Conservation (phyloP, 2,329 filamentous ascomycete genomes). For the Arthrinium puccinioides region DNA sequence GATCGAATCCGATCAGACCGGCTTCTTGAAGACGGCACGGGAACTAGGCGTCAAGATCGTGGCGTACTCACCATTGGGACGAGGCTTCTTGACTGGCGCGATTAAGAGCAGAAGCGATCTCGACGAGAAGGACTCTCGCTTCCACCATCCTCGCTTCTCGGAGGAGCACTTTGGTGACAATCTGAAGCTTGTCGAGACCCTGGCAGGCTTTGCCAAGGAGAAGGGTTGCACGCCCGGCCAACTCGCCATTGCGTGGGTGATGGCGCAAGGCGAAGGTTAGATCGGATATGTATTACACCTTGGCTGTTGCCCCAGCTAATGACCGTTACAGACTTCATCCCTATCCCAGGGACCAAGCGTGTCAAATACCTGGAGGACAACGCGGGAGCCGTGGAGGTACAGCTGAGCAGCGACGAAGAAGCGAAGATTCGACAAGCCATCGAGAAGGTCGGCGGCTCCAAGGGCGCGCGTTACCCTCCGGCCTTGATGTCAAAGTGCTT, state of each 20-base stretch:
- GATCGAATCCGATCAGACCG: constrained; percentile 44
- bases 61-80: constrained; percentile 38
- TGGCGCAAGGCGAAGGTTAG: constrained; percentile 34
- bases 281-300: not conserved
- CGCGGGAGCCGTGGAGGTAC: constrained; percentile 21
- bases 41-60: constrained; percentile 48
- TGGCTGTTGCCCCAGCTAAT: constrained; percentile 41
- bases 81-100: constrained; percentile 10
- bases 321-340: constrained; percentile 56
- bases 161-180: constrained; percentile 44
- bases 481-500: constrained; percentile 6
- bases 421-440: constrained; percentile 26
- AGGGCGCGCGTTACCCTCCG: constrained; percentile 5
- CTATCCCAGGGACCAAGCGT: constrained; percentile 27
- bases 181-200: constrained; percentile 20
- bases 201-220: constrained; percentile 17
- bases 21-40: constrained; percentile 40
- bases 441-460: constrained; percentile 15
- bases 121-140: constrained; percentile 29
- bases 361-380: constrained; percentile 25
- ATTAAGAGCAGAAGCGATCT: constrained; percentile 37
- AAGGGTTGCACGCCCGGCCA: constrained; percentile 38
- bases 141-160: constrained; percentile 32
- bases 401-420: constrained; percentile 27
- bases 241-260: constrained; percentile 47